These are phyloP conservation scores for Gynostemma pentaphyllum DNA, from an alignment of 306 rosid species.

Conservation along the genomic window DNA sequence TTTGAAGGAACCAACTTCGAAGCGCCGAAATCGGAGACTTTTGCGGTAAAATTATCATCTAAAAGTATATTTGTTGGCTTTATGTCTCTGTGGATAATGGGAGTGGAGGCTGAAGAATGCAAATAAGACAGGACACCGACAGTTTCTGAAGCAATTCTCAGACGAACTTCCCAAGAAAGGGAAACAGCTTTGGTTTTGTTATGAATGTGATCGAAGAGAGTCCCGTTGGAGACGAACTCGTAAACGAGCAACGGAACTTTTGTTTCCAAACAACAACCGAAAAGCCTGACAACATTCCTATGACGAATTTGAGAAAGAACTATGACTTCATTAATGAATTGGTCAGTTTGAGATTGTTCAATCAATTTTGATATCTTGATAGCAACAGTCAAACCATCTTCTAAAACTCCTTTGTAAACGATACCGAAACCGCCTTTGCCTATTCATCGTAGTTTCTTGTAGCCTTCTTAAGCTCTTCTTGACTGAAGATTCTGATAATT, in stretches of 20 bases:
- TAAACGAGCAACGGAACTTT: slow-evolving; percentile 37
- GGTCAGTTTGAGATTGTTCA: slow-evolving; percentile 20
- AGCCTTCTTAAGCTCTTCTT: slow-evolving; percentile 23
- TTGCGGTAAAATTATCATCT: slow-evolving; percentile 18
- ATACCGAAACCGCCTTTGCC: slow-evolving; percentile 33
- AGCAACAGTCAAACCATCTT: slow-evolving; percentile 8
- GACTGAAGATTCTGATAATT: slow-evolving; percentile 12
- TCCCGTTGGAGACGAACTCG: slow-evolving; percentile 27
- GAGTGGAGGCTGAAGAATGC: slow-evolving; percentile 23
- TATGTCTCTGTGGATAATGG: slow-evolving; percentile 41
- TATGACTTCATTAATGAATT: slow-evolving; percentile 33
- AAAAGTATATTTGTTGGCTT: slow-evolving; percentile 33
- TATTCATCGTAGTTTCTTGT: slow-evolving; percentile 23
- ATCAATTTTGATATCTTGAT: slow-evolving; percentile 29
- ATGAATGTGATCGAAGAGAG: slow-evolving; percentile 22
- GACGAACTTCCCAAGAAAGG: slow-evolving; percentile 19
- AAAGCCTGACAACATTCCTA: slow-evolving; percentile 31
- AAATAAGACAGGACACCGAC: slow-evolving; percentile 35
- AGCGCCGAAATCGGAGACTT: slow-evolving; percentile 38
- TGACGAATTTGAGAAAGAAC: slow-evolving; percentile 39
- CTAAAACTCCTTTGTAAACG: slow-evolving; percentile 21
- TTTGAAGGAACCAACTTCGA: slow-evolving; percentile 32
- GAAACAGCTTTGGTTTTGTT: background rate
- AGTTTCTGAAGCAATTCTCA: slow-evolving; percentile 29
- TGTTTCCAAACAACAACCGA: slow-evolving; percentile 39